These are phyloP conservation scores for Leccinum incarnatum DNA, from an alignment of 768 basidiomycete species.

Conservation along the genomic window DNA sequence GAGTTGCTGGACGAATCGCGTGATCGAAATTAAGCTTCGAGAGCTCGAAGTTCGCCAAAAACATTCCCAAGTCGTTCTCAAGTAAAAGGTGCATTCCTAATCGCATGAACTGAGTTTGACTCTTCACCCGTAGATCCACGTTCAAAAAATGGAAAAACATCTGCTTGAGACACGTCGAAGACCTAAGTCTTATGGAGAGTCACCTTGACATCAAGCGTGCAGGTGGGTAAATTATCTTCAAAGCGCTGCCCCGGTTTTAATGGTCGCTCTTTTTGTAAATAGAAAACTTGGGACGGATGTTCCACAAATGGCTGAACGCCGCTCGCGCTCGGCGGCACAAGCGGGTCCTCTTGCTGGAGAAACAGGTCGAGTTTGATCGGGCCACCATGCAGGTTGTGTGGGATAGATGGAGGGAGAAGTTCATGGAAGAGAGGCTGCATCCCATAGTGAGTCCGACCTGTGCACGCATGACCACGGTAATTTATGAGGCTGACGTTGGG, in stretches of 20 bases:
- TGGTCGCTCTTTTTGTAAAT: background rate
- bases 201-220: conserved; percentile 78
- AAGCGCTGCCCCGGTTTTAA: background rate
- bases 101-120: conserved; percentile 17
- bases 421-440: conserved; percentile 59
- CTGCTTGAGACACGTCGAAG: conserved; percentile 63
- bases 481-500: conserved; percentile 8
- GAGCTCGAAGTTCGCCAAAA: conserved; percentile 63
- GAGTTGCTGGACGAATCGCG: conserved; percentile 64
- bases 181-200: conserved; percentile 78
- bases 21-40: conserved; percentile 69
- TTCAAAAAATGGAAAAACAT: conserved; percentile 70
- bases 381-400: conserved; percentile 54
- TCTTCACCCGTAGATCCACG: conserved; percentile 40
- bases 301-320: conserved; percentile 65
- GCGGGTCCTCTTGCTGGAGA: conserved; percentile 54
- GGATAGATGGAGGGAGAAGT: conserved; percentile 80
- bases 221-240: conserved; percentile 41
- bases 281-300: conserved; percentile 69
- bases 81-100: conserved; percentile 28
- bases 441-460: conserved; percentile 49
- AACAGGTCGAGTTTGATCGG: conserved; percentile 60
- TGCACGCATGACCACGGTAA: background rate
- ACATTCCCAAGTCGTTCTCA: conserved; percentile 36
- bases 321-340: conserved; percentile 62